phyloP scores from a whole-genome alignment of 116 monocot genomes.

The Phalaenopsis hybrid region DNA sequence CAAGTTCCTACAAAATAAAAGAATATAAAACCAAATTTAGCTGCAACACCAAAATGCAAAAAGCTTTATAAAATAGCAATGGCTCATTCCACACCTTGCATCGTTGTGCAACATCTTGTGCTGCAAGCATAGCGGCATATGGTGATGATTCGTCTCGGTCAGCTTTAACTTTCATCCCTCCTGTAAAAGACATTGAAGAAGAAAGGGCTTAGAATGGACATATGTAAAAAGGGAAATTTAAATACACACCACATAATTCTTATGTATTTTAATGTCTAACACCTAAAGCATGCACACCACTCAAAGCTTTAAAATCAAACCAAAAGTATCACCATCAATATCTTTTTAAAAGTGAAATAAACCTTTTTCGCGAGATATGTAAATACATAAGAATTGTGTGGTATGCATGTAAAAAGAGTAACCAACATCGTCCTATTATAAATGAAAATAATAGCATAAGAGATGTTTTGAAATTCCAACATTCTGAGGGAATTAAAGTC shows the following conservation, averaged over 20 bases:
- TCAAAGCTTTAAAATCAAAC: too few species aligned
- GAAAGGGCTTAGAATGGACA: too few species aligned
- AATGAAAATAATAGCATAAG: background rate
- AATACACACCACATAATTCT: too few species aligned
- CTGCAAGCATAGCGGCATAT: slow-evolving; percentile 46
- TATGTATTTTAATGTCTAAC: too few species aligned
- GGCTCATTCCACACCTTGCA: slow-evolving; percentile 41
- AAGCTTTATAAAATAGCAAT: background rate
- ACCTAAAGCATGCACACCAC: too few species aligned
- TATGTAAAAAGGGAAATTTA: too few species aligned
- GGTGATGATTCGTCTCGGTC: slow-evolving; percentile 63
- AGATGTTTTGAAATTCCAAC: background rate
- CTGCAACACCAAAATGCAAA: background rate
- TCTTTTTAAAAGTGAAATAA: too few species aligned
- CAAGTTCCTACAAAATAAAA: slow-evolving; percentile 24
- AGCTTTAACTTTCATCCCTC: slow-evolving; percentile 69
- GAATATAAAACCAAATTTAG: slow-evolving; percentile 1
- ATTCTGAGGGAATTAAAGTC: background rate
- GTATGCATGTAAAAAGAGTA: too few species aligned
- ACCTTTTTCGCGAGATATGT: too few species aligned
- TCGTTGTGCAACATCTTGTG: slow-evolving; percentile 44
- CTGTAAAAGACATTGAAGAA: slow-evolving; percentile 11
- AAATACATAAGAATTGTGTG: too few species aligned
- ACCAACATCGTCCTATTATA: background rate
- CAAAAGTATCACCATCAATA: too few species aligned